phyloP scores from a whole-genome alignment of 2,329 filamentous ascomycete species.

The Alternaria arborescens region DNA sequence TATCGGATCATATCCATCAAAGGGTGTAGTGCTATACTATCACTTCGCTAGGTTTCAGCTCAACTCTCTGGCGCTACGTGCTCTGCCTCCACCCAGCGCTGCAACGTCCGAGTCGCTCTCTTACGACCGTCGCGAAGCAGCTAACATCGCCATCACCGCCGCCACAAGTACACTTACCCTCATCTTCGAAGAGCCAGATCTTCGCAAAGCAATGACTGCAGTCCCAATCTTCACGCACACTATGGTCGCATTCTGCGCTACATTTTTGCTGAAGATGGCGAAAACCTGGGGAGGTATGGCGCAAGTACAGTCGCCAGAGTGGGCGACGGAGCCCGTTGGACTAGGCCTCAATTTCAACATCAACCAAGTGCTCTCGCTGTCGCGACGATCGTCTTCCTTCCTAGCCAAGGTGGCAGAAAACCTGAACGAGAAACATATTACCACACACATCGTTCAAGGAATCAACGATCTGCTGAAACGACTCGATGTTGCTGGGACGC shows the following conservation, averaged over 20 bases:
- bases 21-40: conserved; percentile 62
- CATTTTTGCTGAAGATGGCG: conserved; percentile 61
- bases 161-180: conserved; percentile 58
- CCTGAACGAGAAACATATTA: conserved; percentile 44
- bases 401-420: conserved; percentile 36
- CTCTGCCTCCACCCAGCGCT: conserved; percentile 54
- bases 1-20: conserved; percentile 53
- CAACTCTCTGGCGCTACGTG: conserved; percentile 58
- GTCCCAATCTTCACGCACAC: conserved; percentile 62
- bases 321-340: conserved; percentile 35
- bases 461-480: conserved; percentile 40
- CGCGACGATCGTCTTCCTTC: conserved; percentile 37
- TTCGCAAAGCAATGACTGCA: conserved; percentile 54
- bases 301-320: conserved; percentile 38
- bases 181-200: conserved; percentile 56
- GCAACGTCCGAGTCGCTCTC: conserved; percentile 56
- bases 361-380: conserved; percentile 38
- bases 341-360: conserved; percentile 45
- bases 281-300: conserved; percentile 54
- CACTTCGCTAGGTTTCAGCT: conserved; percentile 65
- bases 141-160: conserved; percentile 56
- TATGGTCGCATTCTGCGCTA: conserved; percentile 63
- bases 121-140: conserved; percentile 53
- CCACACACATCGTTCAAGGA: conserved; percentile 40
- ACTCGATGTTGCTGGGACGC: conserved; percentile 34